These are phyloP conservation scores for Tulasnella sp. DNA, from an alignment of 768 basidiomycete genomes.

Conservation along the genomic window DNA sequence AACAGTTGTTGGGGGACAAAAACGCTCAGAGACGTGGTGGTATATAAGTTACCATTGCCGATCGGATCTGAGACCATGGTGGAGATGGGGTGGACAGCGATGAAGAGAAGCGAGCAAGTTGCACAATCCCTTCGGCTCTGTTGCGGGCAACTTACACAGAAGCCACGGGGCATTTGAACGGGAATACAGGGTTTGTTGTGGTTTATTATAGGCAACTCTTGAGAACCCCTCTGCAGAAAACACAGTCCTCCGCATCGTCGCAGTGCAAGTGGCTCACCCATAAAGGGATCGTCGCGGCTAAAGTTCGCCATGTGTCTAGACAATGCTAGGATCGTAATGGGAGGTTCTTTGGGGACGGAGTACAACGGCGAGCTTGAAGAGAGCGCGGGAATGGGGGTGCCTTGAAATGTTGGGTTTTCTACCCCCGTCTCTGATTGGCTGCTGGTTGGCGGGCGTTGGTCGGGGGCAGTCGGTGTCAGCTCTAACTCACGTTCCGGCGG, in stretches of 20 bases:
- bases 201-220: neutral
- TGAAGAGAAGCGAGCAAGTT: neutral
- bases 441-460: neutral
- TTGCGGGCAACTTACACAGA: constrained; percentile 12
- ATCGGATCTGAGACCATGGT: neutral
- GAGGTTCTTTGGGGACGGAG: too few relatives aligned
- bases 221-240: neutral
- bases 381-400: neutral
- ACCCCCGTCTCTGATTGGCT: neutral
- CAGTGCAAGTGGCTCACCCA: neutral
- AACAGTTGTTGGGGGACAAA: neutral
- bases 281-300: neutral
- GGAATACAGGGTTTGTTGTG: constrained; percentile 11
- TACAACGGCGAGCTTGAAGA: neutral
- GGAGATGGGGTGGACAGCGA: neutral
- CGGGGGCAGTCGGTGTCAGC: neutral
- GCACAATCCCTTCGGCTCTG: constrained; percentile 1
- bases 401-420: neutral
- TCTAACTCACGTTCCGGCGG: neutral
- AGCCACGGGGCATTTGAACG: constrained; percentile 10
- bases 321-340: too few relatives aligned
- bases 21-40: neutral
- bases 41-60: neutral
- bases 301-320: neutral
- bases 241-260: neutral